phyloP scores from a whole-genome alignment of 495 filamentous ascomycete species.

The Lophiostoma macrostomum region DNA sequence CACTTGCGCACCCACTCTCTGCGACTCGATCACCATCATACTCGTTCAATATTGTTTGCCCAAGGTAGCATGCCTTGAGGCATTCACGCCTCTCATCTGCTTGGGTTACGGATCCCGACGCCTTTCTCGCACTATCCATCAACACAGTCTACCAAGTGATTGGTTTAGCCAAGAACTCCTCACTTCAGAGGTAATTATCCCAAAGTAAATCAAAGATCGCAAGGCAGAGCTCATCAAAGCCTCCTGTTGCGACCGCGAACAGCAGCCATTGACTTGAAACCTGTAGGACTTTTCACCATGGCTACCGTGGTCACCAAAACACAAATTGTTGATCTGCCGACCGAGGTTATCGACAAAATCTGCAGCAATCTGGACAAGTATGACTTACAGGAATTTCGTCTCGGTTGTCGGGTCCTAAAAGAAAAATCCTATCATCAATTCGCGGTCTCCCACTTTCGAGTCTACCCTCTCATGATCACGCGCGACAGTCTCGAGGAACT shows the following conservation, averaged over 20 bases:
- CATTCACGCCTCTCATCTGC: no score
- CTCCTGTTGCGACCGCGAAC: no score
- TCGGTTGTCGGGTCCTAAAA: not conserved
- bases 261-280: no score
- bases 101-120: no score
- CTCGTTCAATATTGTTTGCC: no score
- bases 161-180: not conserved
- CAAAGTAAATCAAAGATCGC: conserved; percentile 37
- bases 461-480: conserved; percentile 7
- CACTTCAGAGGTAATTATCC: conserved; percentile 5
- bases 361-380: not conserved
- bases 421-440: conserved; percentile 3
- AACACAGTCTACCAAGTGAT: no score
- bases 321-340: not conserved
- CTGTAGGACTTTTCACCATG: not conserved
- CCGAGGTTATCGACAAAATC: conserved; percentile 3
- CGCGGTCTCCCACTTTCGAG: not conserved
- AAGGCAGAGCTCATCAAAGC: conserved; percentile 37
- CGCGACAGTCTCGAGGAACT: conserved; percentile 1
- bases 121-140: no score
- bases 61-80: no score
- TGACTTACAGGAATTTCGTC: not conserved
- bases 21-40: no score
- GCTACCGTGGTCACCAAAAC: not conserved
- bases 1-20: no score